Evolutionary conservation across 2,329 filamentous ascomycete species (phyloP), one percentile per base, ranked within the genome.

Genomic region (Fonsecaea pugnacius): DNA sequence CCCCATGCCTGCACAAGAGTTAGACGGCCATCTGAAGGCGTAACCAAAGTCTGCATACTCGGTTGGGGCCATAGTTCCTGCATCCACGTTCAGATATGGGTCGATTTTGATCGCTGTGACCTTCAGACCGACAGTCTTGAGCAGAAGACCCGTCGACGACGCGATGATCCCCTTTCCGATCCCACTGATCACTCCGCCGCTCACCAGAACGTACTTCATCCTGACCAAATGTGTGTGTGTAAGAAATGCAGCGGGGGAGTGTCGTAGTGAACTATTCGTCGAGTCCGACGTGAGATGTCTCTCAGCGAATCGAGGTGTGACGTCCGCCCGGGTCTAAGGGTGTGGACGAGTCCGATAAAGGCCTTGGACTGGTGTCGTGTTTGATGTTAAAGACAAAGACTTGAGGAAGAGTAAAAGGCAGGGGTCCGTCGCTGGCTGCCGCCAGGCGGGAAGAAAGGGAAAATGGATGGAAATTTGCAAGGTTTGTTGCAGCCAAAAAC

Each of bases 191-290:
- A 81, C 79, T 74, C 79, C 90, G 84, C 90, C 90, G 72, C 89
- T 91, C 71, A 92, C 89, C 70, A 92, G 83, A 78, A 92, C 88
- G 83, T 91, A 91, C 82, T 91, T 91, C 89, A 92, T 92, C 27
- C 54, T 69, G 60, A 64, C 52, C 36, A 40, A 58, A 52, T 18
- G 33, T 38, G 27, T 27, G 27, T 27, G 14, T 12, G n/a, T 9
- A 52, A 12, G 33, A 35, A 14, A 48, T 27, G 14, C 12, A 16
- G 33, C 30, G 46, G 50, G 58, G 6, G 27, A 7, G 27, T 46
- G 12, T n/a, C 32, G 32, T 32, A 18, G 35, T n/a, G 18, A 12
- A 24, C 16, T 24, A n/a, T 14, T 33, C 9, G 32, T 52, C 30
- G 40, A 48, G 43, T 48, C 10, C 43, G 8, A 27, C 3, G 18